Base-by-base conservation (phyloP, 192 early-diverging fungal species). In the Linnemannia zychae region DNA sequence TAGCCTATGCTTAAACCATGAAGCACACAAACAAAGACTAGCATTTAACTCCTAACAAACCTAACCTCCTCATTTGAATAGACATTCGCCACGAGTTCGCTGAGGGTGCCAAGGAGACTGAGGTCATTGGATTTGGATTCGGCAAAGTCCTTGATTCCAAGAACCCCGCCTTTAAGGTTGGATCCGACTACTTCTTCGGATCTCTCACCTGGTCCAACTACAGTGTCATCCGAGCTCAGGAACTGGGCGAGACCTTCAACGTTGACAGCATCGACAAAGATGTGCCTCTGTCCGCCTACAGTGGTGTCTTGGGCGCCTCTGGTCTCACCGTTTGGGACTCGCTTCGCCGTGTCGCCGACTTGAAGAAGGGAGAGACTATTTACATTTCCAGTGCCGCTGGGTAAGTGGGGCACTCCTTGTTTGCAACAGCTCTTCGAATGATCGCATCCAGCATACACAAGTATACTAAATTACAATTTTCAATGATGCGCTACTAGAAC, bases 351-450 rank as follows among this genome's bases (percentile, higher is more conserved):
- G 78, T 95, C 24, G 96, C 94, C 34, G 83, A 95, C 72, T 94
- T 95, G 77, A 95, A 96, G 86, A 80, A 79, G 7, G 96, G 97
- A 22, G 96, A 99, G 78, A 99, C 96, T 1, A 87, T 97, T 7
- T 97, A 84, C 46, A 78, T 84, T 66, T 84, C 82, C 2, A 95
- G 94, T 52, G 98, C 97, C 0, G 91, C 97, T 63, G 97, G 94
- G 70, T 84, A 78, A 28, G 67, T 68, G 2, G n/a, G n/a, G n/a
- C n/a, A 20, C 12, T 3, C 28, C 13, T 63, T 22, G 11, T 63
- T 5, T 7, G 22, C n/a, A 4, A 0, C 24, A 4, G 24, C 57
- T 44, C 57, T 57, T 57, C 22, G 4, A 7, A 47, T 50, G 49
- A 20, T 50, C 15, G 0, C 49, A 18, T 18, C 16, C 49, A 20